phyloP scores from a whole-genome alignment of 257 asterid species.

The Nicotiana knightiana region DNA sequence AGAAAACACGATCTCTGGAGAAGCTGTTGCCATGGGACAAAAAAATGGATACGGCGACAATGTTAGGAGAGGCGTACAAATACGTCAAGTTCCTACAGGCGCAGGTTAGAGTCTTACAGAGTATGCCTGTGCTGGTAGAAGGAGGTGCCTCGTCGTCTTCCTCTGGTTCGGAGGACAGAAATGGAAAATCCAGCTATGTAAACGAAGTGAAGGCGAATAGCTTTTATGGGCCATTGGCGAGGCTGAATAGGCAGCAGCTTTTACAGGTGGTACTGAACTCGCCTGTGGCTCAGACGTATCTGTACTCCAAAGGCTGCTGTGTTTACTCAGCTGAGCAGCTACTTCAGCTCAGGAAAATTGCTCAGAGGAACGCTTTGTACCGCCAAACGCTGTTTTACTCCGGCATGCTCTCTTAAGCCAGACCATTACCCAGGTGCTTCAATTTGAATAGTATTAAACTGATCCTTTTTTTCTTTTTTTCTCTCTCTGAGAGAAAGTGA shows the following conservation, averaged over 20 bases:
- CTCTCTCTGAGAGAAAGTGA: background rate
- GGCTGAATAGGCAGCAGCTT: conserved; percentile 61
- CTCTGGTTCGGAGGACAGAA: background rate
- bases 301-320: conserved; percentile 57
- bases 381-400: background rate
- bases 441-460: background rate
- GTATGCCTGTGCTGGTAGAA: conserved; percentile 41
- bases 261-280: conserved; percentile 57
- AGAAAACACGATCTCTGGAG: conserved; percentile 42
- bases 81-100: conserved; percentile 74
- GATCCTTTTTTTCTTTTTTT: background rate
- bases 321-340: conserved; percentile 57
- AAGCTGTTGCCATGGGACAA: conserved; percentile 52
- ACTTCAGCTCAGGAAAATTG: conserved; percentile 22
- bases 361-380: conserved; percentile 18
- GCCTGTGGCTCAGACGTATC: conserved; percentile 47
- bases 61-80: conserved; percentile 69
- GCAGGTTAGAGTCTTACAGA: conserved; percentile 53
- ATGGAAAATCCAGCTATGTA: background rate
- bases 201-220: background rate
- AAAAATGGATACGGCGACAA: conserved; percentile 63
- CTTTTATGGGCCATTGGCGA: conserved; percentile 26
- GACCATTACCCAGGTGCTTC: background rate
- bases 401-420: background rate
- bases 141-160: background rate